phyloP scores from a whole-genome alignment of 306 rosid genomes.

The Lathyrus sativus region DNA sequence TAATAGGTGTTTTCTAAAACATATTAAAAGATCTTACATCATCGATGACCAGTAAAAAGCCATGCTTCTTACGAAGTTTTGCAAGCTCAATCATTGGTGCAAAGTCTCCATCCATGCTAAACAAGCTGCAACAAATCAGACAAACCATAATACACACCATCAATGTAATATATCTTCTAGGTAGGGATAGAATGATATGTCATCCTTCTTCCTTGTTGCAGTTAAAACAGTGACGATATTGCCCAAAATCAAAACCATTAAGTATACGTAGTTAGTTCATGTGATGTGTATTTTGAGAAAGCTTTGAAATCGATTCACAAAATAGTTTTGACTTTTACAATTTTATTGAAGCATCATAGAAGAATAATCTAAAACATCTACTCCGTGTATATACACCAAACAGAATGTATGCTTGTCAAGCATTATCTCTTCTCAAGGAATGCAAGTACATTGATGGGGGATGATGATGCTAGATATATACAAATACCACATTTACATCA shows the following conservation, averaged over 20 bases:
- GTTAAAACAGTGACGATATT: too few relatives aligned
- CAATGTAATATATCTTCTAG: not conserved
- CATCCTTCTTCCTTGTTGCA: not conserved
- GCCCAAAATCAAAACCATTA: too few relatives aligned
- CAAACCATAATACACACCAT: conserved; percentile 28
- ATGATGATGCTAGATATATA: conserved; percentile 1
- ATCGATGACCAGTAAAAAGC: conserved; percentile 80
- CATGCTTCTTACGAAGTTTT: conserved; percentile 72
- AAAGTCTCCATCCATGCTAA: conserved; percentile 98
- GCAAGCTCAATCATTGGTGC: conserved; percentile 85
- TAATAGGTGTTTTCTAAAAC: conserved; percentile 30
- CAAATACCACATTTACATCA: not conserved
- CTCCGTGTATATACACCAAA: not conserved
- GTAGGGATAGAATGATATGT: not conserved
- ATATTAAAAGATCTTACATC: conserved; percentile 65
- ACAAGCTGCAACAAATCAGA: conserved; percentile 64
- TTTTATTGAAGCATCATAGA: conserved; percentile 7
- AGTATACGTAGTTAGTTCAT: not conserved
- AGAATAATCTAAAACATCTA: conserved; percentile 10
- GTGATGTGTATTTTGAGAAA: not conserved
- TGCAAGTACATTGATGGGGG: not conserved
- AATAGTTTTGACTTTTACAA: not conserved
- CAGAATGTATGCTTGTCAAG: conserved; percentile 4
- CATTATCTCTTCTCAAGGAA: conserved; percentile 14
- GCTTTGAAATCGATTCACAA: conserved; percentile 3